Percentiles rank a stretch among this genome's conserved stretches.
These are phyloP conservation scores for Salix arbutifolia DNA, from an alignment of 345 rosid genomes.

Conservation along the genomic window DNA sequence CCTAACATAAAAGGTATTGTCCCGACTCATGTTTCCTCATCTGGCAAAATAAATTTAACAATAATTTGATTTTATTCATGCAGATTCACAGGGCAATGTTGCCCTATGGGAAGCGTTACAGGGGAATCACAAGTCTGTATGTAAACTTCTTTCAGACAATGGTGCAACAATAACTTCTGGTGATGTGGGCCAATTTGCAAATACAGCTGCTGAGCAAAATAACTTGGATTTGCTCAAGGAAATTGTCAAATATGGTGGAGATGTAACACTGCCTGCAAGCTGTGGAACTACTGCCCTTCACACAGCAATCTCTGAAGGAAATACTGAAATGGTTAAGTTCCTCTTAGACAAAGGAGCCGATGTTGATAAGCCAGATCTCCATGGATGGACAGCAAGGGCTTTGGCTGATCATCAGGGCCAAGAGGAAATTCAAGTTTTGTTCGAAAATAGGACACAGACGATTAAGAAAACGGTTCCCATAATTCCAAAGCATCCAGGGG, in stretches of 20 bases:
- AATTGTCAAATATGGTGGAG: constrained; percentile 51
- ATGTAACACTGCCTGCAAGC: constrained; percentile 41
- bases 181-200: constrained; percentile 50
- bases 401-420: constrained; percentile 80
- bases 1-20: constrained; percentile 64
- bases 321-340: constrained; percentile 55
- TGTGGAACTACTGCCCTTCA: constrained; percentile 67
- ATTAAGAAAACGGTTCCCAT: constrained; percentile 6
- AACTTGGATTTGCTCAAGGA: constrained; percentile 51
- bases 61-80: background rate
- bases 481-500: constrained; percentile 15
- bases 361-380: constrained; percentile 47
- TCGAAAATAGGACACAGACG: constrained; percentile 19
- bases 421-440: constrained; percentile 53
- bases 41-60: background rate
- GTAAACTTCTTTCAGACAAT: constrained; percentile 52
- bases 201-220: constrained; percentile 55
- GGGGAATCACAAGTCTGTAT: constrained; percentile 47
- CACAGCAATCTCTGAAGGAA: constrained; percentile 62
- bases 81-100: constrained; percentile 80
- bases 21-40: background rate
- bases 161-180: constrained; percentile 55
- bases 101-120: constrained; percentile 84
- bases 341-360: constrained; percentile 61
- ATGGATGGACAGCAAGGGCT: constrained; percentile 73